Conservation (phyloP, 1,139 yeast genomes). For the Hansenula lynferdii region DNA sequence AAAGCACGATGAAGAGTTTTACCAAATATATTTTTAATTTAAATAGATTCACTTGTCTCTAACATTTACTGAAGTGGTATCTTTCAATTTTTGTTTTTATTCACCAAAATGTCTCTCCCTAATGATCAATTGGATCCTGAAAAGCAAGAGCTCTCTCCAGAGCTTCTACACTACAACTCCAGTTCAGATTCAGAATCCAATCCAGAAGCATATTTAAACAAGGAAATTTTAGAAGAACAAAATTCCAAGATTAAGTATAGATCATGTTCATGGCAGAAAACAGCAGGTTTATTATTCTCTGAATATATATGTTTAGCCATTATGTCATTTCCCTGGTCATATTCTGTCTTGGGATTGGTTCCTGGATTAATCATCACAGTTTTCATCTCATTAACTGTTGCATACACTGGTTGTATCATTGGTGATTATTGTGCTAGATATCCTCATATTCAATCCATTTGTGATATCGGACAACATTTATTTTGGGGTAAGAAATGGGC, state of each 20-base stretch:
- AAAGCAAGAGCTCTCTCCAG: not conserved
- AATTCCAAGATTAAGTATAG: conserved; percentile 40
- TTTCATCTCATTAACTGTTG: conserved; percentile 43
- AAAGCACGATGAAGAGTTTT: too few species aligned
- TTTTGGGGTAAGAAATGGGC: conserved; percentile 48
- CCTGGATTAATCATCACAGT: conserved; percentile 54
- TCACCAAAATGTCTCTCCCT: too few species aligned
- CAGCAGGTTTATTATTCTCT: conserved; percentile 53
- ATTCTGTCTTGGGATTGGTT: conserved; percentile 51
- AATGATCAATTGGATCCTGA: not conserved
- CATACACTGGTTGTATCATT: conserved; percentile 50
- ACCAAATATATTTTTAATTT: too few species aligned
- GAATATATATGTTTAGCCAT: conserved; percentile 61
- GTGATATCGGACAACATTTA: conserved; percentile 56
- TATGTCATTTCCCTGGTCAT: conserved; percentile 63
- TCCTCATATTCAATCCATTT: conserved; percentile 47
- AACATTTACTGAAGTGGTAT: conserved; percentile 1
- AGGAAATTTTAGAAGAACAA: conserved; percentile 25
- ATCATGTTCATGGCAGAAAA: conserved; percentile 52
- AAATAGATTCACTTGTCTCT: too few species aligned
- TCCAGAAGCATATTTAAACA: conserved; percentile 25
- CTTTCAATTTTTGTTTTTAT: not conserved
- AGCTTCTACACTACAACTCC: too few species aligned
- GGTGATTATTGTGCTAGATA: conserved; percentile 51
- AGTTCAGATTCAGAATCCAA: conserved; percentile 5